A percentile compares a stretch with the other conserved stretches of the same genome.
phyloP scores from a whole-genome alignment of 2,329 filamentous ascomycete species.

The Dactylellina sp. region DNA sequence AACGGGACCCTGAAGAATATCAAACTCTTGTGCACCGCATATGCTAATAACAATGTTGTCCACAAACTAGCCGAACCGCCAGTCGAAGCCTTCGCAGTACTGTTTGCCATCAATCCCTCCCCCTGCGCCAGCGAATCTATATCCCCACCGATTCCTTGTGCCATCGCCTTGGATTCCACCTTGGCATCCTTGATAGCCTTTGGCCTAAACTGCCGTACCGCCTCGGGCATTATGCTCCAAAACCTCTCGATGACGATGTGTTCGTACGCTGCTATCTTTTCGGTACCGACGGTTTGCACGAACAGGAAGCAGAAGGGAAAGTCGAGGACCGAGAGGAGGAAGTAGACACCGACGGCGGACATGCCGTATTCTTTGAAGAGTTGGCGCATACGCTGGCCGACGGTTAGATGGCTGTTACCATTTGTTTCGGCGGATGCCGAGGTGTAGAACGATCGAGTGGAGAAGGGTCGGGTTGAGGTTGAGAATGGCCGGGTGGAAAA shows the following conservation, averaged over 20 bases:
- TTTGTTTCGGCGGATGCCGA: constrained; percentile 16
- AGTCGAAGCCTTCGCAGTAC: constrained; percentile 64
- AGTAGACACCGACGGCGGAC: constrained; percentile 90
- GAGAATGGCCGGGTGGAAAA: constrained; percentile 4
- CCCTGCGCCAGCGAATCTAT: constrained; percentile 72
- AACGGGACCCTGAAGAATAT: constrained; percentile 96
- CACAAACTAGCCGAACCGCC: constrained; percentile 66
- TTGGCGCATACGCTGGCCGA: constrained; percentile 81
- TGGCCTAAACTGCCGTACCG: constrained; percentile 63
- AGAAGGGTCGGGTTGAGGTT: constrained; percentile 3
- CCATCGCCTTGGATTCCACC: constrained; percentile 60
- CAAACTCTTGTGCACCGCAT: constrained; percentile 91
- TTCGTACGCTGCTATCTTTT: constrained; percentile 82
- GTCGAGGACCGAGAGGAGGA: constrained; percentile 83
- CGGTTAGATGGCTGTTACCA: constrained; percentile 61
- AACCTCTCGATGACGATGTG: constrained; percentile 74
- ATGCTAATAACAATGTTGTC: constrained; percentile 92
- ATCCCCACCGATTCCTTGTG: constrained; percentile 69
- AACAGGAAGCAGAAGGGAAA: constrained; percentile 95
- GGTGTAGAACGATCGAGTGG: constrained; percentile 25
- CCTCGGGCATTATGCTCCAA: constrained; percentile 72
- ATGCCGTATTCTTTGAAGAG: constrained; percentile 94
- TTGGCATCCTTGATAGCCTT: constrained; percentile 57
- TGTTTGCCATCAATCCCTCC: constrained; percentile 63
- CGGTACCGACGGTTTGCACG: constrained; percentile 83